A percentile compares a stretch with the other conserved stretches of the same genome.
phyloP scores from a whole-genome alignment of 2,329 filamentous ascomycete genomes.

The Trichoderma lentiforme region DNA sequence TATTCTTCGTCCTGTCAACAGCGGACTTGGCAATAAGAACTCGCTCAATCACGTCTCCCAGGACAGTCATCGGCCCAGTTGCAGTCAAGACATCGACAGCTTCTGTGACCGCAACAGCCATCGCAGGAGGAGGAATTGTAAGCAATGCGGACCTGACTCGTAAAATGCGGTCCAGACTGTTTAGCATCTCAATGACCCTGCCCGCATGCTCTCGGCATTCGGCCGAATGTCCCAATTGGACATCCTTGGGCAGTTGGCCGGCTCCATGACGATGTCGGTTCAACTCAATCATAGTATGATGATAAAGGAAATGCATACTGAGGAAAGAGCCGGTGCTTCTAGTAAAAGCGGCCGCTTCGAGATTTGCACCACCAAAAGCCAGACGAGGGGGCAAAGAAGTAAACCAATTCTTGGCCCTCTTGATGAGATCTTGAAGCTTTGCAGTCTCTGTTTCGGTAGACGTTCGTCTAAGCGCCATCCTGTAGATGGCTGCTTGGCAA shows the following conservation, averaged over 20 bases:
- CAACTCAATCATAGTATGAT: conserved; percentile 61
- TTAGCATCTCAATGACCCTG: conserved; percentile 47
- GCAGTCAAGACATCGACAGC: conserved; percentile 66
- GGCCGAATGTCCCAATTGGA: conserved; percentile 44
- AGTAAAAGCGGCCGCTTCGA: conserved; percentile 53
- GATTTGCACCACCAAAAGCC: conserved; percentile 52
- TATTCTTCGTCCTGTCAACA: conserved; percentile 52
- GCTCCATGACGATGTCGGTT: conserved; percentile 55
- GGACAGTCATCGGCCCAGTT: conserved; percentile 49
- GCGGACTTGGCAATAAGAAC: conserved; percentile 52
- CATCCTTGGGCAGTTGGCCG: conserved; percentile 37
- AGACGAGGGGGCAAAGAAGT: conserved; percentile 53
- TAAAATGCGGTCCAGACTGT: conserved; percentile 39
- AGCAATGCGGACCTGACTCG: conserved; percentile 30
- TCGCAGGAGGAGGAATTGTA: conserved; percentile 55
- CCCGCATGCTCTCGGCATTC: conserved; percentile 51
- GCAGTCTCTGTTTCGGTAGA: conserved; percentile 28
- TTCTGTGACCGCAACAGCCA: conserved; percentile 59
- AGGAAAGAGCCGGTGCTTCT: conserved; percentile 57
- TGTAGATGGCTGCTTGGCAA: conserved; percentile 57
- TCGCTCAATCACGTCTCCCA: conserved; percentile 51
- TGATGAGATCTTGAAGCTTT: conserved; percentile 46
- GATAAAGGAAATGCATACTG: conserved; percentile 64
- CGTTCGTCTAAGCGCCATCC: conserved; percentile 31
- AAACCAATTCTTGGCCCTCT: conserved; percentile 57